A percentile compares a stretch with the other conserved stretches of the same genome.
phyloP scores from a whole-genome alignment of 2,329 filamentous ascomycete genomes.

The Penicillium paneum region DNA sequence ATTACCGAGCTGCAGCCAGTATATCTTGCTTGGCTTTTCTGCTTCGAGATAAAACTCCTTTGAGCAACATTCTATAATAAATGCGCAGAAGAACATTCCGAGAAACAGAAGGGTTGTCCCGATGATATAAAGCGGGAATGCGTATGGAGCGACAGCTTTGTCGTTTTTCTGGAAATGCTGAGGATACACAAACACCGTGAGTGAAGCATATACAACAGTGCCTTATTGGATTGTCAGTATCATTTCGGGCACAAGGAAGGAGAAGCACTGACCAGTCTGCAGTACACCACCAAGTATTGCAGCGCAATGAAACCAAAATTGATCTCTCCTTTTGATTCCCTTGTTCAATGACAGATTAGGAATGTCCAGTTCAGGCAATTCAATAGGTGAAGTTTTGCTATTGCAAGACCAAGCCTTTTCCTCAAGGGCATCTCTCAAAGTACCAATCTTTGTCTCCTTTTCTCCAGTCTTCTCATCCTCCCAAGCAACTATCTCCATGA shows the following conservation, averaged over 20 bases:
- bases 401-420: slow-evolving; percentile 23
- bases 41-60: slow-evolving; percentile 25
- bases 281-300: slow-evolving; percentile 26
- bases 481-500: slow-evolving; percentile 42
- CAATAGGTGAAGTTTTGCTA: slow-evolving; percentile 4
- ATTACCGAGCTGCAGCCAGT: slow-evolving; percentile 40
- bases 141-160: slow-evolving; percentile 26
- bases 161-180: slow-evolving; percentile 27
- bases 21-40: slow-evolving; percentile 30
- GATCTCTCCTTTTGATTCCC: slow-evolving; percentile 29
- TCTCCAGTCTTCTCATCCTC: slow-evolving; percentile 36
- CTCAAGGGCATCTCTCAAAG: slow-evolving; percentile 26
- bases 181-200: slow-evolving; percentile 32
- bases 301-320: slow-evolving; percentile 31
- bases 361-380: slow-evolving; percentile 28
- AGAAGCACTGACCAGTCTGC: slow-evolving; percentile 27
- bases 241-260: neutral
- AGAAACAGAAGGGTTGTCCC: slow-evolving; percentile 33
- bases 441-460: slow-evolving; percentile 21
- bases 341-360: slow-evolving; percentile 39
- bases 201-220: slow-evolving; percentile 25
- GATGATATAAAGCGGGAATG: slow-evolving; percentile 34
- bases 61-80: slow-evolving; percentile 35
- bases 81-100: slow-evolving; percentile 37
- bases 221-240: slow-evolving; percentile 13